These are phyloP conservation scores for Whalleya microplaca DNA, from an alignment of 2,329 filamentous ascomycete genomes.

Conservation along the genomic window DNA sequence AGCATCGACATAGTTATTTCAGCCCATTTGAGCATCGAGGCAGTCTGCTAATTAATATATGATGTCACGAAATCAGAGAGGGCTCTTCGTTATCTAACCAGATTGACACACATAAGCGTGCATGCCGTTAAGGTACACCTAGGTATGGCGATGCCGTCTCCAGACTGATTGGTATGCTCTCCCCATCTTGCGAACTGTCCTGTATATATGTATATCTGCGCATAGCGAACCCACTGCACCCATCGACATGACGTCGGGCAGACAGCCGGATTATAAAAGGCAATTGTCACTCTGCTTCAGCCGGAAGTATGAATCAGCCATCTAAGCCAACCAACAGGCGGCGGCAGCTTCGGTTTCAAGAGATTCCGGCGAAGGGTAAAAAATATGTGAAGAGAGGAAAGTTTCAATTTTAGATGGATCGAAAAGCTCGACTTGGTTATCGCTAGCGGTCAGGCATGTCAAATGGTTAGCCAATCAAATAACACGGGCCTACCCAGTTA, in stretches of 20 bases:
- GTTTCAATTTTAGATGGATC: constrained; percentile 9
- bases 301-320: constrained; percentile 50
- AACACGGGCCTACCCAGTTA: background rate
- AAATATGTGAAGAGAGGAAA: constrained; percentile 44
- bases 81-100: background rate
- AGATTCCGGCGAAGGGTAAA: constrained; percentile 46
- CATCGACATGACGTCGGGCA: constrained; percentile 45
- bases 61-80: background rate
- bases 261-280: constrained; percentile 65
- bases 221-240: constrained; percentile 65
- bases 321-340: constrained; percentile 33
- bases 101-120: background rate
- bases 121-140: background rate
- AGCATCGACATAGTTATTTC: constrained; percentile 41
- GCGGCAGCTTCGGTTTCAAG: constrained; percentile 40
- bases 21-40: constrained; percentile 4
- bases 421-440: background rate
- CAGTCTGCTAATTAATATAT: constrained; percentile 1
- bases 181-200: too few species aligned
- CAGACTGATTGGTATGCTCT: background rate
- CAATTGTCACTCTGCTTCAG: constrained; percentile 58
- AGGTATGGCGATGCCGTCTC: background rate
- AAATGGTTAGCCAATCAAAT: constrained; percentile 25
- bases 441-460: constrained; percentile 1
- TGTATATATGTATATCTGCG: constrained; percentile 52